These are phyloP conservation scores for Pythium dissotocum DNA, from an alignment of 352 stramenopile species.

Conservation along the genomic window DNA sequence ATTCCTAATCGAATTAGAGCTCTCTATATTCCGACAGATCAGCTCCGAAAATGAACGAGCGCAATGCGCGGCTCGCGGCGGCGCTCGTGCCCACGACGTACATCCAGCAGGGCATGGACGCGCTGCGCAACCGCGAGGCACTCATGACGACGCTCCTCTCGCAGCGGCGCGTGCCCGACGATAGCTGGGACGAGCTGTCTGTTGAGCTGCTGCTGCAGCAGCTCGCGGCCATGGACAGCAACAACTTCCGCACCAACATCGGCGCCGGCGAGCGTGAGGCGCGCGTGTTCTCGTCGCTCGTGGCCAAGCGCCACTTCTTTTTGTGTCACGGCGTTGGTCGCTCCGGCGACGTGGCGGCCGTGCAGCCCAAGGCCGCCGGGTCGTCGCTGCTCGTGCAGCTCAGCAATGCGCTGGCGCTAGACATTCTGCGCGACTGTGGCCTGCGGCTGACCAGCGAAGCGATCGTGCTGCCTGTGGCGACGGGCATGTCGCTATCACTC, in stretches of 20 bases:
- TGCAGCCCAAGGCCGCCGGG: conserved; percentile 98
- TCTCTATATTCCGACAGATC: neutral
- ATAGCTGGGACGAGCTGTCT: conserved; percentile 88
- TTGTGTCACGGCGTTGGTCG: conserved; percentile 96
- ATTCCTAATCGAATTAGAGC: neutral
- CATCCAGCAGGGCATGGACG: conserved; percentile 74
- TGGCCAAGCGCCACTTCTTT: conserved; percentile 91
- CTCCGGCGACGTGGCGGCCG: conserved; percentile 97
- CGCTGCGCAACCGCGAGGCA: conserved; percentile 63
- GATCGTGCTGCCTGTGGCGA: conserved; percentile 96
- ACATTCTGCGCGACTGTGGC: conserved; percentile 90
- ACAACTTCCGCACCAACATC: conserved; percentile 92
- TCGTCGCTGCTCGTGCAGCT: conserved; percentile 96
- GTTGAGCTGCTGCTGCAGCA: conserved; percentile 88
- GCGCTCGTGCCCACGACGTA: conserved; percentile 67
- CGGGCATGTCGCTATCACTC: conserved; percentile 95
- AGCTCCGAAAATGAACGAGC: conserved; percentile 43
- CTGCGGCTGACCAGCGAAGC: conserved; percentile 60
- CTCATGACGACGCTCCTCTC: conserved; percentile 77
- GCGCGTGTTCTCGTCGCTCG: conserved; percentile 83
- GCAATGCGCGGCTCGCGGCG: conserved; percentile 49
- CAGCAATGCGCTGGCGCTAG: conserved; percentile 86
- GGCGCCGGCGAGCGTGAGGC: conserved; percentile 97
- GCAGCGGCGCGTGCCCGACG: conserved; percentile 80
- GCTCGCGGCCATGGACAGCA: conserved; percentile 93